Base-by-base conservation (phyloP, 768 basidiomycete species). In the Trametes punicea region DNA sequence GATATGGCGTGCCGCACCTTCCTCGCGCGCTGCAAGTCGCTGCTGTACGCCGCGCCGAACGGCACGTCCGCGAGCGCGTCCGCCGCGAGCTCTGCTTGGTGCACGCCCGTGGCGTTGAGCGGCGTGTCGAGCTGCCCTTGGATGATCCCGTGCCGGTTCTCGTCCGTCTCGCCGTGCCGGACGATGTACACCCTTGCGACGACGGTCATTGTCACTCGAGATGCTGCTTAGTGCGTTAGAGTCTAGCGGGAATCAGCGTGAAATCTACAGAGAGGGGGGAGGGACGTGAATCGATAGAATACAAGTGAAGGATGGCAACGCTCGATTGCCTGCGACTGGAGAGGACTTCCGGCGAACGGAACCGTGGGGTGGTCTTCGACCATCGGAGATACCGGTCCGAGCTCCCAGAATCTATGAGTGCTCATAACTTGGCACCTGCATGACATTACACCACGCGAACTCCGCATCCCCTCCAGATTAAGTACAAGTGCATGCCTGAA, bases 91-190 rank as follows among this genome's bases (percentile, higher is more conserved):
- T 65, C 64, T 20, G 86, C 86, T 68, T 93, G 89, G 50, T 72
- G 71, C 44, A 76, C 51, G 13, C 90, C 90, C 3, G 68, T 70
- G 15, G 75, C 78, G 62, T 91, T 91, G 64, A 93, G 75, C 36
- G 69, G 60, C 6, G 84, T 84, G 70, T 93, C 86, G 52, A 81
- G 63, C 8, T 93, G 90, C 36, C 90, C 90, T 74, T 93, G 90
- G 41, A 89, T 78, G 54, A 87, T 81, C 23, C 75, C 73, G 6
- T 72, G 69, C 49, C 75, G 71, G 69, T 91, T 91, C 64, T 79
- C 83, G 38, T 82, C 77, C 23, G 90, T 92, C 74, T 92, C 88
- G 18, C 88, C 90, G 62, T 92, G 90, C 39, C 90, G 82, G 46
- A 90, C 77, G 59, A 90, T 71, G 66, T 85, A 88, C 42, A 90